Percentiles rank a stretch among this genome's conserved stretches.
These are phyloP conservation scores for Sorghum bicolor DNA, from an alignment of 176 grass and related monocot genomes.

Conservation along the genomic window Sorghum_bicolor_NCBIv3 NC_012870.2:19751001-19751500, in stretches of 20 bases:
- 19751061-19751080: background rate
- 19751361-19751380: background rate
- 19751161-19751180: too few relatives aligned
- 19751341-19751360: background rate
- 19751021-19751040: background rate
- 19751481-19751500: conserved; percentile 34
- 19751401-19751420: conserved; percentile 48
- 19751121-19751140: too few relatives aligned
- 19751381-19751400: conserved; percentile 42
- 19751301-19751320: background rate
- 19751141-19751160: too few relatives aligned
- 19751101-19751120: too few relatives aligned
- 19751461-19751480: conserved; percentile 55
- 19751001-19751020: background rate
- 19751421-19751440: conserved; percentile 37
- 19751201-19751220: too few relatives aligned
- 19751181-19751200: too few relatives aligned
- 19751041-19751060: background rate
- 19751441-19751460: conserved; percentile 58
- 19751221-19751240: too few relatives aligned
- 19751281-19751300: background rate
- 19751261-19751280: background rate
- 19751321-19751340: background rate
- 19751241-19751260: too few relatives aligned
- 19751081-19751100: too few relatives aligned